These are phyloP conservation scores for Elaeis guineensis DNA, from an alignment of 176 grass and related monocot genomes.

Conservation along the genomic window DNA sequence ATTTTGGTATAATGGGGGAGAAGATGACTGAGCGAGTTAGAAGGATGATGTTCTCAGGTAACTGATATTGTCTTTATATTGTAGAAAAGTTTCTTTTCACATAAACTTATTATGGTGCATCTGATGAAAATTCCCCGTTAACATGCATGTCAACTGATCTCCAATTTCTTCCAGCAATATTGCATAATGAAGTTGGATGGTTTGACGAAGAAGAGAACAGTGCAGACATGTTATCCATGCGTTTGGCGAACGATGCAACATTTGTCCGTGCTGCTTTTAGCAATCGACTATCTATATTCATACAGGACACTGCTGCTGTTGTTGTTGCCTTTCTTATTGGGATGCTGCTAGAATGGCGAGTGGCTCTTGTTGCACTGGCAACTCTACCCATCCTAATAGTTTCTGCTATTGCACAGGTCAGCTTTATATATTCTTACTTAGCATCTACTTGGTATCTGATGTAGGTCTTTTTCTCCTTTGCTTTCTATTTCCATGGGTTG, in stretches of 20 bases:
- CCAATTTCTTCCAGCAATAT: slow-evolving; percentile 57
- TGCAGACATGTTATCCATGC: slow-evolving; percentile 92
- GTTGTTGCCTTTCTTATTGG: slow-evolving; percentile 88
- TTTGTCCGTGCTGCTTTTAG: slow-evolving; percentile 98
- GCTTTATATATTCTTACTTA: background rate
- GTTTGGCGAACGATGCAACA: slow-evolving; percentile 92
- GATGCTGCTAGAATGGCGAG: slow-evolving; percentile 79
- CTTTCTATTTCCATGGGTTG: too few relatives aligned
- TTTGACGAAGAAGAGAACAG: slow-evolving; percentile 98
- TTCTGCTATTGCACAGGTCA: slow-evolving; percentile 98
- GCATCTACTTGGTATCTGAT: too few relatives aligned
- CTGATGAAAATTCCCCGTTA: too few relatives aligned
- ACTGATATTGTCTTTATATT: slow-evolving; percentile 7
- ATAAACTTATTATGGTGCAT: too few relatives aligned
- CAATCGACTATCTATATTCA: slow-evolving; percentile 95
- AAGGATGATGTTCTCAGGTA: slow-evolving; percentile 99
- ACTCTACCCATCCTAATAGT: slow-evolving; percentile 83
- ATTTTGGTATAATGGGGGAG: slow-evolving; percentile 99
- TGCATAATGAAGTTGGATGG: slow-evolving; percentile 96
- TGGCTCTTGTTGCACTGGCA: slow-evolving; percentile 92
- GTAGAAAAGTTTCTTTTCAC: background rate
- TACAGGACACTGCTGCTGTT: slow-evolving; percentile 89
- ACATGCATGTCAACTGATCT: slow-evolving; percentile 8
- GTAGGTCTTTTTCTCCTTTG: too few relatives aligned
- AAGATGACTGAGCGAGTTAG: slow-evolving; percentile 99